phyloP scores from a whole-genome alignment of 371 early-diverging fungal species.

The Zancudomyces culisetae region DNA sequence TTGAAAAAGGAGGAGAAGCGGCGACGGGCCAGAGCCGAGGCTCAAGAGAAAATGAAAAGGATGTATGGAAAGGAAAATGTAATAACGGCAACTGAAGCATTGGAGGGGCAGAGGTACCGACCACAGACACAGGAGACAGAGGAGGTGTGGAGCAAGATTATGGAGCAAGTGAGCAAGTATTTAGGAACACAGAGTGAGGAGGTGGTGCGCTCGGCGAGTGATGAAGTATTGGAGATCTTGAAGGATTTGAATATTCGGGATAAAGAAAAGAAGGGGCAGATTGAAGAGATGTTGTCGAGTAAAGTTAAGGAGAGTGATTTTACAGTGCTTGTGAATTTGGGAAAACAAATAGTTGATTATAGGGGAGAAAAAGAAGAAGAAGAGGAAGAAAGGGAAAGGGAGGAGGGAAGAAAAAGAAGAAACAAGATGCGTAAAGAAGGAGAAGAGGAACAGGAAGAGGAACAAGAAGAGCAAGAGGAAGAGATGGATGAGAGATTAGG shows the following conservation, averaged over 20 bases:
- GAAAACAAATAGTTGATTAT: slow-evolving; percentile 88
- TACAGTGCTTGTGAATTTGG: slow-evolving; percentile 69
- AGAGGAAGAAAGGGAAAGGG: slow-evolving; percentile 7
- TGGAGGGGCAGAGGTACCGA: slow-evolving; percentile 69
- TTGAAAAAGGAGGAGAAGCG: slow-evolving; percentile 32
- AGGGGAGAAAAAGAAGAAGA: slow-evolving; percentile 9
- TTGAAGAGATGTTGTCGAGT: slow-evolving; percentile 48
- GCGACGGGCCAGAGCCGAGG: not conserved
- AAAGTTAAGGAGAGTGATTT: slow-evolving; percentile 54
- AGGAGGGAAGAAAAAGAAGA: slow-evolving; percentile 6
- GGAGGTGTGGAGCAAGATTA: slow-evolving; percentile 71
- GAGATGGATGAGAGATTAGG: slow-evolving; percentile 32
- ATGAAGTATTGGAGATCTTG: slow-evolving; percentile 59
- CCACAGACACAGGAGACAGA: slow-evolving; percentile 88
- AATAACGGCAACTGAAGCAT: slow-evolving; percentile 76
- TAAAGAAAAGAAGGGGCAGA: slow-evolving; percentile 65
- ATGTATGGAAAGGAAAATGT: slow-evolving; percentile 57
- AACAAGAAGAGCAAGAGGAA: not conserved
- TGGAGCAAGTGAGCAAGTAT: slow-evolving; percentile 55
- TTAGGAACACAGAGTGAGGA: slow-evolving; percentile 82
- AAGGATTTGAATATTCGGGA: slow-evolving; percentile 75
- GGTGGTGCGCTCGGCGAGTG: slow-evolving; percentile 74
- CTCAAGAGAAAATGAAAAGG: not conserved
- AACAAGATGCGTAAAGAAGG: slow-evolving; percentile 4
- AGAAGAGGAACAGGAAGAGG: slow-evolving; percentile 6